A percentile compares a stretch with the other conserved stretches of the same genome.
phyloP scores from a whole-genome alignment of 2,329 filamentous ascomycete species.

The Nemania bipapillata region DNA sequence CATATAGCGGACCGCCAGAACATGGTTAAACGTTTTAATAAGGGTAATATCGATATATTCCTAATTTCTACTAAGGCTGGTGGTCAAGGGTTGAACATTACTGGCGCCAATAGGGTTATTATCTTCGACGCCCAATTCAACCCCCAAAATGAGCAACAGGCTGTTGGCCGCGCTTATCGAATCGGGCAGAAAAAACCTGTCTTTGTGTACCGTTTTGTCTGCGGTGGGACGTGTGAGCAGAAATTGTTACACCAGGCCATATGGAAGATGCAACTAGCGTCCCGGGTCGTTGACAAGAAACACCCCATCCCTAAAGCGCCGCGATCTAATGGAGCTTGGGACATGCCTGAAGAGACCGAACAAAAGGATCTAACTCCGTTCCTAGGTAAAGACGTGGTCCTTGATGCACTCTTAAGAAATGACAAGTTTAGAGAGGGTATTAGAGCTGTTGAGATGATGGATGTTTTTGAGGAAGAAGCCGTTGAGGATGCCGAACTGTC shows the following conservation, averaged over 20 bases:
- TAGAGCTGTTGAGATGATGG: slow-evolving; percentile 70
- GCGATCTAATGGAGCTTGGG: slow-evolving; percentile 68
- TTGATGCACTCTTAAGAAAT: slow-evolving; percentile 60
- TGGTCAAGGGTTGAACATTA: slow-evolving; percentile 84
- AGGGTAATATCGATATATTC: slow-evolving; percentile 67
- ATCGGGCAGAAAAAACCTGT: slow-evolving; percentile 84
- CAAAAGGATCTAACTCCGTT: slow-evolving; percentile 64
- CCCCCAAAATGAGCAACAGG: slow-evolving; percentile 84
- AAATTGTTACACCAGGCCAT: slow-evolving; percentile 76
- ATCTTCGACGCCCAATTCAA: slow-evolving; percentile 88
- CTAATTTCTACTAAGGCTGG: slow-evolving; percentile 87
- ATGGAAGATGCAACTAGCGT: slow-evolving; percentile 84
- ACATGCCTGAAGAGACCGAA: slow-evolving; percentile 63
- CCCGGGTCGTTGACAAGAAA: slow-evolving; percentile 84
- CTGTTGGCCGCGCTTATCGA: slow-evolving; percentile 85
- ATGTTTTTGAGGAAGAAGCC: slow-evolving; percentile 78
- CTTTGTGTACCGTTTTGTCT: slow-evolving; percentile 83
- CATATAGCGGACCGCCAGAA: slow-evolving; percentile 67
- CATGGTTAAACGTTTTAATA: slow-evolving; percentile 76
- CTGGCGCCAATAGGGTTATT: slow-evolving; percentile 84
- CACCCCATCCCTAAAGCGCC: slow-evolving; percentile 75
- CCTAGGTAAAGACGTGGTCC: slow-evolving; percentile 70
- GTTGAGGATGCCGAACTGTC: slow-evolving; percentile 66
- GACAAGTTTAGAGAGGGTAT: slow-evolving; percentile 56
- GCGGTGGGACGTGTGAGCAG: slow-evolving; percentile 82